These are phyloP conservation scores for Fusarium domesticum DNA, from an alignment of 2,329 filamentous ascomycete species.

Conservation along the genomic window DNA sequence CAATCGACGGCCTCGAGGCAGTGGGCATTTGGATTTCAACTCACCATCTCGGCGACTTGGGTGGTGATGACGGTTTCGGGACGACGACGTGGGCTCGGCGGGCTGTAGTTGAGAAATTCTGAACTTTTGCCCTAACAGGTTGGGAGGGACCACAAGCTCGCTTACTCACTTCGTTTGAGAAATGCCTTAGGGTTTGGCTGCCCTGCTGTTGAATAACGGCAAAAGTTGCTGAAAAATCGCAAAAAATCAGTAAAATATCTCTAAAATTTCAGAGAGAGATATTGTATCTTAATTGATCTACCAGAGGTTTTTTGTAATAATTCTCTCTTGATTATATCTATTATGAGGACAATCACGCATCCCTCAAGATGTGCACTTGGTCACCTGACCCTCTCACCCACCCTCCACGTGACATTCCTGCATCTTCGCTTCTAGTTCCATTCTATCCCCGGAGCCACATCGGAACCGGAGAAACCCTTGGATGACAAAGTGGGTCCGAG, in stretches of 20 bases:
- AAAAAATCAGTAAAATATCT: conserved; percentile 12
- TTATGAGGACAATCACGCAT: conserved; percentile 1
- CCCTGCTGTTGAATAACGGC: conserved; percentile 30
- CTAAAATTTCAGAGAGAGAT: background rate
- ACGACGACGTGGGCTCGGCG: conserved; percentile 47
- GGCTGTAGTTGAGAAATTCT: conserved; percentile 47
- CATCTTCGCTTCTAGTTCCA: conserved; percentile 6
- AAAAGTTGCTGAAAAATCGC: conserved; percentile 6
- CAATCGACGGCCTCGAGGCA: conserved; percentile 24
- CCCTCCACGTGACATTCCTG: conserved; percentile 23
- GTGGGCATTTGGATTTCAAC: conserved; percentile 26
- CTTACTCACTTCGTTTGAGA: conserved; percentile 42
- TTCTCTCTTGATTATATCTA: background rate
- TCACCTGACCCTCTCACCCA: conserved; percentile 23
- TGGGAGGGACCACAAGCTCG: conserved; percentile 40
- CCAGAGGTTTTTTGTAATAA: background rate
- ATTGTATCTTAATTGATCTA: fast-evolving
- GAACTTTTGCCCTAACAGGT: conserved; percentile 45
- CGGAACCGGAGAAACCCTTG: conserved; percentile 27
- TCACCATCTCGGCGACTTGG: conserved; percentile 57
- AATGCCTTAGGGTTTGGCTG: conserved; percentile 41
- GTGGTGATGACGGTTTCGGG: conserved; percentile 51
- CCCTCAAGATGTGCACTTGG: conserved; percentile 4
- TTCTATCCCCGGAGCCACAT: conserved; percentile 12
- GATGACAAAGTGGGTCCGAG: conserved; percentile 24